These are phyloP conservation scores for Peterozyma toletana DNA, from an alignment of 805 yeast genomes.

Conservation along the genomic window DNA sequence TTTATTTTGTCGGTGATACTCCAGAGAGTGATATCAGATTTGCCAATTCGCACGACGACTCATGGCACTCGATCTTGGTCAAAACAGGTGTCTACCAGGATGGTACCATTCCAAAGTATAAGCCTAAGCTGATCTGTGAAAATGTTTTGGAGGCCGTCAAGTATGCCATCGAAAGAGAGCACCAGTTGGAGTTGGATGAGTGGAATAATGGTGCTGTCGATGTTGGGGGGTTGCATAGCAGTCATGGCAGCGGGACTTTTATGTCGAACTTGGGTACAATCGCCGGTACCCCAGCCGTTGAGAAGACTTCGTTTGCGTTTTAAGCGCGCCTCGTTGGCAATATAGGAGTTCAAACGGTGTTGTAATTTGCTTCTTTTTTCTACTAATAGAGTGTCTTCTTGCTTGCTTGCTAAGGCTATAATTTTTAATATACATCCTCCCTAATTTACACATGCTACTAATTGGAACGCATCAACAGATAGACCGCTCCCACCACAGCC, in stretches of 20 bases:
- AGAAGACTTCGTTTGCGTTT: conserved; percentile 7
- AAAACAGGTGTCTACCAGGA: conserved; percentile 84
- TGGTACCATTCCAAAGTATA: conserved; percentile 71
- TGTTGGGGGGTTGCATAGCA: conserved; percentile 15
- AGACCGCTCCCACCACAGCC: too few species aligned
- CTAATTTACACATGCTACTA: too few species aligned
- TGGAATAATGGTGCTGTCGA: conserved; percentile 47
- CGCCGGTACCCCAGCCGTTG: conserved; percentile 9
- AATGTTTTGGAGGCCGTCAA: conserved; percentile 77
- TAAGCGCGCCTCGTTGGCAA: not conserved
- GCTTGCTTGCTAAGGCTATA: too few species aligned
- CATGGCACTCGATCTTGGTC: conserved; percentile 81
- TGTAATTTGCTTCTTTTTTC: too few species aligned
- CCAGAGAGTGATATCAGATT: conserved; percentile 86
- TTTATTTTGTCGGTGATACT: conserved; percentile 84
- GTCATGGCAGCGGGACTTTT: not conserved
- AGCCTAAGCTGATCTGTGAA: conserved; percentile 67
- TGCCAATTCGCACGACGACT: conserved; percentile 78
- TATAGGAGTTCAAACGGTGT: too few species aligned
- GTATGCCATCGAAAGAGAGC: conserved; percentile 80
- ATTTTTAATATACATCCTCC: too few species aligned
- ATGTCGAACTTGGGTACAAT: conserved; percentile 7
- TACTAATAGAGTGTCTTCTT: too few species aligned
- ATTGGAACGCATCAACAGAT: too few species aligned
- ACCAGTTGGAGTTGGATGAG: conserved; percentile 59